A percentile compares a stretch with the other conserved stretches of the same genome.
Evolutionary conservation across 805 yeast genomes (phyloP).

Genomic region (Ogataea methanolica): DNA sequence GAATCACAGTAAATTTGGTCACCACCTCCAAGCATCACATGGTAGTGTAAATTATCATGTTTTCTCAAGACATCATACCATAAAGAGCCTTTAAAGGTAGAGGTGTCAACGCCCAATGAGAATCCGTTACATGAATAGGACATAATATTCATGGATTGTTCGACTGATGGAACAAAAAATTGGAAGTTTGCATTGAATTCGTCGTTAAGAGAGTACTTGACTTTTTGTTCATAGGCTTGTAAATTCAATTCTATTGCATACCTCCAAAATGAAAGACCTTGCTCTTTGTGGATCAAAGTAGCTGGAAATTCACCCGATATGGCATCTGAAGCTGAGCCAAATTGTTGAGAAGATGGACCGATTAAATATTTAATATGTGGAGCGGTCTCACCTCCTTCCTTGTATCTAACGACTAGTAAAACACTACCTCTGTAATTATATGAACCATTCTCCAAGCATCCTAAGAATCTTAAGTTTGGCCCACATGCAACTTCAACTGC

Average conservation of each 20-base stretch:
- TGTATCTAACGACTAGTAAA: slow-evolving; percentile 55
- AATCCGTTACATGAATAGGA: slow-evolving; percentile 91
- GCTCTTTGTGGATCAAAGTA: slow-evolving; percentile 36
- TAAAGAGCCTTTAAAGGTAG: slow-evolving; percentile 63
- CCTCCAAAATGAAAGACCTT: slow-evolving; percentile 59
- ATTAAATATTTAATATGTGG: slow-evolving; percentile 31
- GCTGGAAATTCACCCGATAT: slow-evolving; percentile 44
- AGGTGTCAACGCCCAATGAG: slow-evolving; percentile 66
- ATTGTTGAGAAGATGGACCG: slow-evolving; percentile 29
- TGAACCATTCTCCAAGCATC: slow-evolving; percentile 48
- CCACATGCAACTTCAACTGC: slow-evolving; percentile 59
- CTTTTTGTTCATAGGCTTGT: slow-evolving; percentile 48
- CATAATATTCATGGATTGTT: slow-evolving; percentile 73
- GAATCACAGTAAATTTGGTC: slow-evolving; percentile 92
- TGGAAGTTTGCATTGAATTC: slow-evolving; percentile 38
- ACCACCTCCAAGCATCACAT: slow-evolving; percentile 97
- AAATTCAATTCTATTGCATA: slow-evolving; percentile 52
- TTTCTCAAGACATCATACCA: slow-evolving; percentile 81
- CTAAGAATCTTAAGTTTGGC: slow-evolving; percentile 68
- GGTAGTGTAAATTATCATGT: slow-evolving; percentile 61
- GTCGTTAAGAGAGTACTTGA: slow-evolving; percentile 57
- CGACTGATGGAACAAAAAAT: slow-evolving; percentile 63
- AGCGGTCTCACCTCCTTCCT: slow-evolving; percentile 11
- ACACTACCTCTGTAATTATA: slow-evolving; percentile 63
- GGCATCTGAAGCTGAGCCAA: slow-evolving; percentile 6